A percentile compares a stretch with the other conserved stretches of the same genome.
phyloP scores from a whole-genome alignment of 2,329 filamentous ascomycete genomes.

The Talaromyces amestolkiae region DNA sequence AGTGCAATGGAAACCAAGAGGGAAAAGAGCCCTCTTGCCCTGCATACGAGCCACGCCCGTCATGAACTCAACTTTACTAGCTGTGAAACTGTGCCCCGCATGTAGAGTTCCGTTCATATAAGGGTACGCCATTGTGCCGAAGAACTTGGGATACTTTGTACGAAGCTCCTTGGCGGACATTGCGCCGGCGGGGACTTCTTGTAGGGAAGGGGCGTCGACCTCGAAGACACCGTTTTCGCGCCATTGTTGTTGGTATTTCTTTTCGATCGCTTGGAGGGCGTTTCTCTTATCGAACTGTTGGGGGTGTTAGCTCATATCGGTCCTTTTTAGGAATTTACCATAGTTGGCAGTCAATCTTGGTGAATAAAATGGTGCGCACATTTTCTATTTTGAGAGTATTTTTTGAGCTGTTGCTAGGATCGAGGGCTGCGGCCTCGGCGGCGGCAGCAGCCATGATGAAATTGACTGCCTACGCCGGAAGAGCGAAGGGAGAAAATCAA shows the following conservation, averaged over 20 bases:
- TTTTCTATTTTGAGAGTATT: conserved; percentile 67
- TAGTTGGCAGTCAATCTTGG: not conserved
- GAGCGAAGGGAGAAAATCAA: not conserved
- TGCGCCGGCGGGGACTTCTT: conserved; percentile 72
- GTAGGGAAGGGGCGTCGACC: conserved; percentile 74
- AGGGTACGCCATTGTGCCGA: conserved; percentile 72
- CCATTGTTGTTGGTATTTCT: conserved; percentile 89
- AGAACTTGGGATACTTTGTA: conserved; percentile 84
- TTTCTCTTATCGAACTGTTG: conserved; percentile 80
- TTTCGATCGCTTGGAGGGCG: conserved; percentile 76
- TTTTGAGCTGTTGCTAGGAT: conserved; percentile 54
- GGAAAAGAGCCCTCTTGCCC: conserved; percentile 82
- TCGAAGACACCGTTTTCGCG: conserved; percentile 76
- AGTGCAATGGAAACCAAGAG: conserved; percentile 92
- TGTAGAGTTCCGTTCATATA: conserved; percentile 90
- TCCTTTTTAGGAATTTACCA: no score
- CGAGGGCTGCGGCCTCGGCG: conserved; percentile 56
- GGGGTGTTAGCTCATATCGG: not conserved
- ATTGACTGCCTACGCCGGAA: not conserved
- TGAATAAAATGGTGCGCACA: conserved; percentile 29
- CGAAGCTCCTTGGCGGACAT: conserved; percentile 73
- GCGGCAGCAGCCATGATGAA: conserved; percentile 41
- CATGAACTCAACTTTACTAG: conserved; percentile 89
- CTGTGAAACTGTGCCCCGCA: conserved; percentile 87
- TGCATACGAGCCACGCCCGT: conserved; percentile 85